A percentile compares a stretch with the other conserved stretches of the same genome.
Evolutionary conservation across 148 eudicot genomes (phyloP).

Genomic region (Polygonum maritimum): DNA sequence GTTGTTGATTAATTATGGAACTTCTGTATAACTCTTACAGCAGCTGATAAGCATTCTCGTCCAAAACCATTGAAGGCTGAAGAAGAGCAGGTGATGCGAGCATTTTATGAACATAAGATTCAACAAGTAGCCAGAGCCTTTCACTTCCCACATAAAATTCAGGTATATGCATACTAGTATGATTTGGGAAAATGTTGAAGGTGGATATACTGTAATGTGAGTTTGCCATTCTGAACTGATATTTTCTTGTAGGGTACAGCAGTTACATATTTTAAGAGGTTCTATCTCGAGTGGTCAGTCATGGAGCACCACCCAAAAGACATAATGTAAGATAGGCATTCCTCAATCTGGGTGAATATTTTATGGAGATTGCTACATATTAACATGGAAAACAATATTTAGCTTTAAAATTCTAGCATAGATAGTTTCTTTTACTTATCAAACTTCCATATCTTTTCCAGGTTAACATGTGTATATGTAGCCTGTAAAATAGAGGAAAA

Average conservation of each 20-base stretch:
- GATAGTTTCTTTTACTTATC: background rate
- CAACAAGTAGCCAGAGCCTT: conserved; percentile 93
- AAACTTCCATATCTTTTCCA: conserved; percentile 15
- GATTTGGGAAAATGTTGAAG: background rate
- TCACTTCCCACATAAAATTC: conserved; percentile 84
- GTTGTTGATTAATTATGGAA: background rate
- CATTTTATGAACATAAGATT: conserved; percentile 78
- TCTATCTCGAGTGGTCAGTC: conserved; percentile 92
- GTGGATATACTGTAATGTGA: background rate
- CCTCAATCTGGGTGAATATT: background rate
- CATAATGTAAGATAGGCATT: conserved; percentile 59
- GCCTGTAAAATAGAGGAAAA: conserved; percentile 99
- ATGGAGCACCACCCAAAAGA: conserved; percentile 96
- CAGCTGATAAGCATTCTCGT: conserved; percentile 77
- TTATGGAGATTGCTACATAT: background rate
- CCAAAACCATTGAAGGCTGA: conserved; percentile 69
- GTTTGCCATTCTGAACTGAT: conserved; percentile 10
- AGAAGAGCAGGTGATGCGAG: conserved; percentile 71
- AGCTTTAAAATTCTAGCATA: background rate
- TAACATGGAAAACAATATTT: background rate
- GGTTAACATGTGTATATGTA: conserved; percentile 94
- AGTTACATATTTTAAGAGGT: conserved; percentile 84
- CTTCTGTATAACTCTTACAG: conserved; percentile 8
- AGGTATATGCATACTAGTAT: conserved; percentile 33
- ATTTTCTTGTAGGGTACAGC: conserved; percentile 72